A percentile compares a stretch with the other conserved stretches of the same genome.
These are phyloP conservation scores for Setaria viridis DNA, from an alignment of 202 grass and related monocot genomes.

Conservation along the genomic window DNA sequence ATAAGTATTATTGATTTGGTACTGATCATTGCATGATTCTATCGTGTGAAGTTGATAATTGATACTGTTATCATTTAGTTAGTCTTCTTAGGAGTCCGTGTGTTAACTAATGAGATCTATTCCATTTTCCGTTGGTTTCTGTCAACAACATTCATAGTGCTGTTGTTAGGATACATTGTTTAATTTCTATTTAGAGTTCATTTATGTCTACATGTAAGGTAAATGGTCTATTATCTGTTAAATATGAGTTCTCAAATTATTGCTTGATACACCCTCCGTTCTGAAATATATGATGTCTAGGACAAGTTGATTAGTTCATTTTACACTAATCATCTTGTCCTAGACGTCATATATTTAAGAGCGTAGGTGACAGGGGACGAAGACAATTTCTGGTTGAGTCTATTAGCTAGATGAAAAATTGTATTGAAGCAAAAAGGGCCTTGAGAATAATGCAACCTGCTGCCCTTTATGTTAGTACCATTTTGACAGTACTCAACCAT, in stretches of 20 bases:
- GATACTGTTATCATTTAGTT: neutral
- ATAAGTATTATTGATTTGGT: neutral
- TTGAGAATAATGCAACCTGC: slow-evolving; percentile 26
- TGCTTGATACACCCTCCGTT: neutral
- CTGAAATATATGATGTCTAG: no score
- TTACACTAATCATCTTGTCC: no score
- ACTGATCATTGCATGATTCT: neutral
- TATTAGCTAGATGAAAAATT: slow-evolving; percentile 24
- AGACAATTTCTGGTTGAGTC: neutral
- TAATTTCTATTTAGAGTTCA: neutral
- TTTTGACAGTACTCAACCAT: neutral
- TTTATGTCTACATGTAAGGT: slow-evolving; percentile 12
- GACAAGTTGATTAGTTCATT: no score
- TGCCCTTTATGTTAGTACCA: slow-evolving; percentile 11
- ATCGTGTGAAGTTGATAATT: slow-evolving; percentile 27
- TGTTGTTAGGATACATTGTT: slow-evolving; percentile 6
- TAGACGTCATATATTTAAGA: no score
- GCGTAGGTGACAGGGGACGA: neutral
- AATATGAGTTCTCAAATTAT: neutral
- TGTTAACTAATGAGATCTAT: slow-evolving; percentile 22
- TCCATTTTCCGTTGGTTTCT: slow-evolving; percentile 32
- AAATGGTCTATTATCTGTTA: slow-evolving; percentile 10
- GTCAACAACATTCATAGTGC: neutral
- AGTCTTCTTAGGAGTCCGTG: slow-evolving; percentile 5
- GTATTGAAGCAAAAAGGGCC: neutral